Conservation (phyloP, 1,139 yeast genomes). For the Pichiaceae sp. region DNA sequence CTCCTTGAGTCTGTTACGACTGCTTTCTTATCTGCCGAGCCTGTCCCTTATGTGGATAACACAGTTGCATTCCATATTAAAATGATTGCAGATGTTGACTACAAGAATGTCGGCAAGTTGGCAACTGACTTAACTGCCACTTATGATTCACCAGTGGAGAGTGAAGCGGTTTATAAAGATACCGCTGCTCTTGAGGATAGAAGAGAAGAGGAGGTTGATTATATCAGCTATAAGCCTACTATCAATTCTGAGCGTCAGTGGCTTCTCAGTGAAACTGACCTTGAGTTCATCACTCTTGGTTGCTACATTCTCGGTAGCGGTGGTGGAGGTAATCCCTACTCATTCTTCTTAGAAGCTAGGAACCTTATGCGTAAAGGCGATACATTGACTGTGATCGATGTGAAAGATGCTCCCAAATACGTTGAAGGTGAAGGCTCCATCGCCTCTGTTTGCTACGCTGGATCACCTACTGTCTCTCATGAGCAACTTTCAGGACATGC, state of each 20-base stretch:
- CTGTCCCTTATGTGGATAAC: constrained; percentile 32
- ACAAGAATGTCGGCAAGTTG: constrained; percentile 17
- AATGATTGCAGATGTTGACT: constrained; percentile 34
- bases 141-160: constrained; percentile 5
- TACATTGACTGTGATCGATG: constrained; percentile 27
- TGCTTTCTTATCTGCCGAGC: constrained; percentile 28
- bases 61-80: constrained; percentile 29
- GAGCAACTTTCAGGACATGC: constrained; percentile 35
- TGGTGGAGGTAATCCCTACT: constrained; percentile 43
- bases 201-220: constrained; percentile 13
- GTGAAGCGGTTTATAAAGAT: constrained; percentile 12
- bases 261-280: constrained; percentile 30
- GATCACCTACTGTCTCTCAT: constrained; percentile 38
- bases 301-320: constrained; percentile 41
- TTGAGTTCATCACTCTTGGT: constrained; percentile 34
- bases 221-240: constrained; percentile 26
- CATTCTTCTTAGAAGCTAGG: constrained; percentile 29
- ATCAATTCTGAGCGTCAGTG: constrained; percentile 30
- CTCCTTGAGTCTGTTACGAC: constrained; percentile 22
- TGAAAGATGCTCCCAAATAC: constrained; percentile 22
- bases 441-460: constrained; percentile 34
- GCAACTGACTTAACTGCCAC: too few relatives aligned
- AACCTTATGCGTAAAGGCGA: constrained; percentile 28
- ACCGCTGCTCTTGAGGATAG: constrained; percentile 9
- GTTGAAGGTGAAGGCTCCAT: constrained; percentile 25